Conservation (phyloP, 306 rosid species). For the Cucurbita moschata region DNA sequence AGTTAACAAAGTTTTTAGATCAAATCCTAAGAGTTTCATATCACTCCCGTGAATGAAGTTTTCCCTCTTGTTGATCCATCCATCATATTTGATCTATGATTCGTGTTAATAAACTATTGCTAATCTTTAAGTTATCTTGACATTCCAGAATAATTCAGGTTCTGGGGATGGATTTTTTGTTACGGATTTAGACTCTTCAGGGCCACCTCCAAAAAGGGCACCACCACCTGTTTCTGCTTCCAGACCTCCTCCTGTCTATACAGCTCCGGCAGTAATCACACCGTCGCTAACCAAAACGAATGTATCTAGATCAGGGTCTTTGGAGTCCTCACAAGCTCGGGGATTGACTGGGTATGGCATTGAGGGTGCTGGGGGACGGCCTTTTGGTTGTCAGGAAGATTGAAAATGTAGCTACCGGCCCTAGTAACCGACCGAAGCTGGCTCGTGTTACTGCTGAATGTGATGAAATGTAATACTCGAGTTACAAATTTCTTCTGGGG, state of each 20-base stretch:
- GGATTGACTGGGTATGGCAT: conserved; percentile 90
- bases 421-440: conserved; percentile 77
- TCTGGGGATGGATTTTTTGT: conserved; percentile 80
- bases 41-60: not conserved
- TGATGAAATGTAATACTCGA: conserved; percentile 63
- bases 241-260: conserved; percentile 16
- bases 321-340: conserved; percentile 54
- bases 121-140: conserved; percentile 19
- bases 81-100: not conserved
- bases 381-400: conserved; percentile 93
- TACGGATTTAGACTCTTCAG: conserved; percentile 61
- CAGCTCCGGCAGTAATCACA: conserved; percentile 24
- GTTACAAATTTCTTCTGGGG: not conserved
- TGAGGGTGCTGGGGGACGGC: conserved; percentile 97
- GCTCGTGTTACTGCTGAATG: conserved; percentile 78
- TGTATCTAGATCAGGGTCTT: conserved; percentile 67
- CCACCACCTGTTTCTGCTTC: conserved; percentile 65
- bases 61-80: not conserved
- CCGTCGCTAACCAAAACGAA: conserved; percentile 38
- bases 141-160: conserved; percentile 62
- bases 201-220: conserved; percentile 85
- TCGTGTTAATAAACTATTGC: conserved; percentile 1
- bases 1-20: too few relatives aligned
- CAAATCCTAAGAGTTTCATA: too few relatives aligned
- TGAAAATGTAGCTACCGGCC: conserved; percentile 94